Evolutionary conservation across 2,329 filamentous ascomycete genomes (phyloP), one percentile per base, ranked within the genome.

Genomic region (Beauveria sp.): DNA sequence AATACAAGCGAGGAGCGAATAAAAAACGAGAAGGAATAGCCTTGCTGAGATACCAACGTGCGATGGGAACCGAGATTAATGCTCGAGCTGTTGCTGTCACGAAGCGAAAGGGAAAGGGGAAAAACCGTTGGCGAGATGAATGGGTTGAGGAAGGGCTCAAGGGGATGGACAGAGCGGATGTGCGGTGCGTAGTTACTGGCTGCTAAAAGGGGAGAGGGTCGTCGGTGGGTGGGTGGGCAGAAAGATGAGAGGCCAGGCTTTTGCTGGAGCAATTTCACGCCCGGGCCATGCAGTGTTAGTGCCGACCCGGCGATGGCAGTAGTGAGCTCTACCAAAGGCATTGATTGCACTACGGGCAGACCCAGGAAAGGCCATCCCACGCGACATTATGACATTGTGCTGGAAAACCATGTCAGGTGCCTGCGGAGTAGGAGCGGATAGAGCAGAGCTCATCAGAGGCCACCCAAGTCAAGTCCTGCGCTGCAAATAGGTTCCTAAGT

Each of bases 131-230:
- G 61, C 54, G 54, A 46, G 40, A 51, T 61, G 62, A 53, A 53
- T 63, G 59, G 45, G n/a, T 60, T 57, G 62, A 55, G 61, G 55
- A 59, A 54, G 54, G 58, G 62, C 46, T 58, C 51, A 61, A 57
- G 58, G 58, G 52, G 58, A 60, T 50, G 57, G 52, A 42, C 31
- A 54, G 49, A 40, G 42, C 31, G 26, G 20, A 46, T 46, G 54
- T 57, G 55, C 31, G 59, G 59, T 61, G 42, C 59, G 51, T 61
- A 34, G 31, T 34, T 34, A 16, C 34, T 38, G 34, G 59, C 51
- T 61, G 58, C 62, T 62, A 61, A 65, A 65, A 65, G 64, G 64
- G 63, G 64, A 65, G 61, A 45, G 9, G 54, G 57, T 63, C 55
- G 57, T 60, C 31, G 62, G 59, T 48, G 38, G 63, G 63, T 60